Percentiles rank a stretch among this genome's conserved stretches.
These are phyloP conservation scores for Gyromitra esculenta DNA, from an alignment of 2,329 filamentous ascomycete species.

Conservation along the genomic window DNA sequence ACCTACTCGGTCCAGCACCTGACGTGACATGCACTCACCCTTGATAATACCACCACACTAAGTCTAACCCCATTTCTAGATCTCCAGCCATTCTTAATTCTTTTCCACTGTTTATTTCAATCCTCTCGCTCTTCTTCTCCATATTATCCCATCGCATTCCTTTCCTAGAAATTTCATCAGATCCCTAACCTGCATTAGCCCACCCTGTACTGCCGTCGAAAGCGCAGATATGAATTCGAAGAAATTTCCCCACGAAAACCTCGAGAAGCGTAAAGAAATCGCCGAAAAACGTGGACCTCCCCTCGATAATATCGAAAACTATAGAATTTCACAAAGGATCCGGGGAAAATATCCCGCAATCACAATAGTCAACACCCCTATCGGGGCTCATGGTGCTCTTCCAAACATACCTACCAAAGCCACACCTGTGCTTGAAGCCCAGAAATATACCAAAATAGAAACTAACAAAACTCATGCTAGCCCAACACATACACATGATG, in stretches of 20 bases:
- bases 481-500: neutral
- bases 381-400: neutral
- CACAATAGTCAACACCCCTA: neutral
- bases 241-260: neutral
- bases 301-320: constrained; percentile 3
- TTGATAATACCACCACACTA: neutral
- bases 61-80: neutral
- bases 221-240: constrained; percentile 2
- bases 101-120: neutral
- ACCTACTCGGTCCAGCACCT: neutral
- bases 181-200: neutral
- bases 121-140: neutral
- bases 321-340: neutral
- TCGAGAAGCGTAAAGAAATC: constrained; percentile 22
- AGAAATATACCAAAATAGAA: neutral
- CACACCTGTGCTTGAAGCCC: neutral
- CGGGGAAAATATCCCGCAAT: neutral
- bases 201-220: neutral
- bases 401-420: neutral
- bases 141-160: neutral
- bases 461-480: neutral
- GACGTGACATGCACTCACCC: neutral
- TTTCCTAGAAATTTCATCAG: neutral
- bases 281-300: constrained; percentile 8
- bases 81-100: neutral